phyloP scores from a whole-genome alignment of 306 rosid genomes.

The Corylus avellana region DNA sequence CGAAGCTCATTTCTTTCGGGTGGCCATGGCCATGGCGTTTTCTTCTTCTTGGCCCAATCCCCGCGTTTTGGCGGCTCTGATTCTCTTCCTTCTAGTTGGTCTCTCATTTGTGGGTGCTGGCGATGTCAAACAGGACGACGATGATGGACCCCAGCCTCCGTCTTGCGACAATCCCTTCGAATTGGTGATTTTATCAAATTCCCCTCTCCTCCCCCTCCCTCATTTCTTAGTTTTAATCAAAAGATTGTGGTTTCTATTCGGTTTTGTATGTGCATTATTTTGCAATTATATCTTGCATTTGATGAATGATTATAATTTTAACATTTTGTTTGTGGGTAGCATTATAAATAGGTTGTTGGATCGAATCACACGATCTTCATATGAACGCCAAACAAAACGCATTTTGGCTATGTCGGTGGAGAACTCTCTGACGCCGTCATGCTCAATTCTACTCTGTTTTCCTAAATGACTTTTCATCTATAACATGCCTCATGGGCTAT shows the following conservation, averaged over 20 bases:
- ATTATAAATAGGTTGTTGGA: not conserved
- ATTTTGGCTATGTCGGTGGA: not conserved
- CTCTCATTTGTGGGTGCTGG: constrained; percentile 32
- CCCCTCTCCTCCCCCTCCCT: not conserved
- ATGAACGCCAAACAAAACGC: not conserved
- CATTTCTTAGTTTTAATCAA: not conserved
- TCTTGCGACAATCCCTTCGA: constrained; percentile 68
- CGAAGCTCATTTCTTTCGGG: constrained; percentile 9
- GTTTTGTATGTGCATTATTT: not conserved
- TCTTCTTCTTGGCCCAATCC: constrained; percentile 13
- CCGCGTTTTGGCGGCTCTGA: constrained; percentile 10
- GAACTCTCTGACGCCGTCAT: not conserved
- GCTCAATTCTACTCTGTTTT: not conserved
- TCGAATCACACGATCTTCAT: not conserved
- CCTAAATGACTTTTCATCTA: not conserved
- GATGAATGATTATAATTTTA: not conserved
- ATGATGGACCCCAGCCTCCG: constrained; percentile 40
- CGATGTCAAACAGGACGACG: constrained; percentile 53
- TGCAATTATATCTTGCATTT: not conserved
- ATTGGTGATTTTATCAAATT: constrained; percentile 48
- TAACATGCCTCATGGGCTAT: not conserved
- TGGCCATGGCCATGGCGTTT: constrained; percentile 41
- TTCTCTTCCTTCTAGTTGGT: constrained; percentile 35
- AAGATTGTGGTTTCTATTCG: not conserved
- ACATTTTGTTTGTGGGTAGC: not conserved